These are phyloP conservation scores for Vinca major DNA, from an alignment of 305 asterid genomes.

Conservation along the genomic window DNA sequence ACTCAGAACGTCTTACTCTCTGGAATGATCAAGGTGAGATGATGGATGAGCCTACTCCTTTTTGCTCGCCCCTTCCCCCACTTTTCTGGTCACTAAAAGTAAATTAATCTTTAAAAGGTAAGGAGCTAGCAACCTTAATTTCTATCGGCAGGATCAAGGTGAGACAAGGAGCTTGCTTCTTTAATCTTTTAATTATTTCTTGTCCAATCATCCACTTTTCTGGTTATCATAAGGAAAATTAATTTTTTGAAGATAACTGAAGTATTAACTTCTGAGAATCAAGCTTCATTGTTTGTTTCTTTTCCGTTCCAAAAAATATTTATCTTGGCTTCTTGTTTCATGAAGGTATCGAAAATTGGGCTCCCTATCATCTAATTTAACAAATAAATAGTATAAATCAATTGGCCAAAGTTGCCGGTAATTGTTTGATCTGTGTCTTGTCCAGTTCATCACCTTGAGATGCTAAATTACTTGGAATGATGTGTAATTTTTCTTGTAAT, in stretches of 20 bases:
- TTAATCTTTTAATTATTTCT: too few species aligned
- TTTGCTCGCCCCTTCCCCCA: not conserved
- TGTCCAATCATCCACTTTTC: too few species aligned
- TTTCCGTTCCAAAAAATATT: not conserved
- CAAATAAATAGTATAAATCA: not conserved
- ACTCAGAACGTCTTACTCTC: slow-evolving; percentile 76
- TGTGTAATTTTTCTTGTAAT: slow-evolving; percentile 15
- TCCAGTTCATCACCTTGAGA: not conserved
- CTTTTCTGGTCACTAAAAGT: not conserved
- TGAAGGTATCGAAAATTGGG: not conserved
- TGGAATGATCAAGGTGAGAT: slow-evolving; percentile 76
- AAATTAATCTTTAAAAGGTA: not conserved
- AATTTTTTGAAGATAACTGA: too few species aligned
- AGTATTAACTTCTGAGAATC: not conserved
- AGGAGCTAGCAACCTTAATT: not conserved
- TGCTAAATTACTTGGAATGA: not conserved
- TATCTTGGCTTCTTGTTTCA: not conserved
- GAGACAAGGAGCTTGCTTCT: too few species aligned
- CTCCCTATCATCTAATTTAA: not conserved
- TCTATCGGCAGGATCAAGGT: too few species aligned
- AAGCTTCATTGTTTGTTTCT: not conserved
- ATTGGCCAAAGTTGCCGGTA: not conserved
- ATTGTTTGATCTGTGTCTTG: not conserved
- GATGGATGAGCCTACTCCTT: slow-evolving; percentile 4
- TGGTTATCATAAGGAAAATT: too few species aligned